Base-by-base conservation (phyloP, 768 basidiomycete species). In the Pisolithus albus region DNA sequence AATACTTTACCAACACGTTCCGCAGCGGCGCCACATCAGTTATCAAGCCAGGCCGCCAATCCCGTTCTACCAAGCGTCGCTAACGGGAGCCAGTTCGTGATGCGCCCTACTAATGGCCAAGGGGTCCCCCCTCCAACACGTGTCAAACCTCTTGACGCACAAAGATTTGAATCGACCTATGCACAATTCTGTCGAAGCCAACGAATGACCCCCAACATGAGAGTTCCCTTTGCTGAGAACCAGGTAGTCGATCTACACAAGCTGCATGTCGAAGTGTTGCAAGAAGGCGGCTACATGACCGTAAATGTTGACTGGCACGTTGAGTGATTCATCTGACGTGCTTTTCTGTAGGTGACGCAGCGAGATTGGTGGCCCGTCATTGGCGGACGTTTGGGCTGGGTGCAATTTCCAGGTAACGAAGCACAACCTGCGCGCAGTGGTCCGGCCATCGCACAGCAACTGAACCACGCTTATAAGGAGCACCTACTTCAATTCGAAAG, bases 321-420 rank as follows among this genome's bases (percentile, higher is more conserved):
- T 50, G 52, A 38, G 46, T 13, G 18, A 21, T 34, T 43, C 30
- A 21, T 46, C 19, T 60, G 7, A 60, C 58, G 11, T 47, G 40
- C 41, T 42, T 26, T 21, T 37, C 39, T 55, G n/a, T 49, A 85
- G 83, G 77, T 84, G 11, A 70, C 70, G 23, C 66, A 69, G 51
- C 75, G 76, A 44, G 84, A 86, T 32, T 54, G 73, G 52, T 88
- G 86, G 87, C 59, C 76, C 15, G 69, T 83, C 42, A 78, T 89
- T 51, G 87, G 78, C 16, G 86, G 77, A n/a, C 76, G 75, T 21
- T 72, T 89, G 65, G 82, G 80, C 16, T 80, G 83, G 58, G 74
- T 82, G 3, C 75, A 82, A 49, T 85, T 87, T 56, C 82, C 82
- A 2, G 83, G 75, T 4, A 77, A 69, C 10, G 82, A 79, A 1